A percentile compares a stretch with the other conserved stretches of the same genome.
phyloP scores from a whole-genome alignment of 2,329 filamentous ascomycete genomes.

The Aspergillus luchuensis region DNA sequence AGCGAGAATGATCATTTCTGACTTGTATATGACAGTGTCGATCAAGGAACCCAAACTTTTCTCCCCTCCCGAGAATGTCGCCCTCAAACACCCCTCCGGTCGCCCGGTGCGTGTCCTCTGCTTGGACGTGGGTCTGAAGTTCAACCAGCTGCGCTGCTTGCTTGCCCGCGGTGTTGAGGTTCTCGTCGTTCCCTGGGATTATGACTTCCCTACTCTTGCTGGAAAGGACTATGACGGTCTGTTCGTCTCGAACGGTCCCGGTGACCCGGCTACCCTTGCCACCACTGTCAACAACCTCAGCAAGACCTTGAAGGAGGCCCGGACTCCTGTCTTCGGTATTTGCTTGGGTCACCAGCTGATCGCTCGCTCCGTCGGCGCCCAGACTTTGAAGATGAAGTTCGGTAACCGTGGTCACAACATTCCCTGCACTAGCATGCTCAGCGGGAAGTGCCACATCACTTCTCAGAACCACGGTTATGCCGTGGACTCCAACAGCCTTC shows the following conservation, averaged over 20 bases:
- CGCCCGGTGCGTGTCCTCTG: constrained; percentile 84
- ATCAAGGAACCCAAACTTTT: constrained; percentile 84
- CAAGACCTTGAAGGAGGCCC: constrained; percentile 72
- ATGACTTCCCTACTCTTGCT: constrained; percentile 77
- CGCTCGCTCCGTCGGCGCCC: constrained; percentile 81
- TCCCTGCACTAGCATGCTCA: constrained; percentile 92
- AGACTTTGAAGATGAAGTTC: constrained; percentile 96
- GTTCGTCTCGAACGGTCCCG: constrained; percentile 96
- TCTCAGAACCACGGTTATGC: constrained; percentile 98
- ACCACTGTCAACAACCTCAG: constrained; percentile 76
- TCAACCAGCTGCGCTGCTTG: constrained; percentile 94
- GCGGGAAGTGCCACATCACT: constrained; percentile 96
- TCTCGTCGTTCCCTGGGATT: constrained; percentile 92
- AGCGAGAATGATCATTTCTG: not conserved
- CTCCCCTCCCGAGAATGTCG: constrained; percentile 68
- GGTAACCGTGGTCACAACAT: constrained; percentile 99
- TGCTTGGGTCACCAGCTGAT: constrained; percentile 94
- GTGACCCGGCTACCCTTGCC: constrained; percentile 85
- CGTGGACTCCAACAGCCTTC: constrained; percentile 76
- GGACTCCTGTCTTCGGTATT: constrained; percentile 91
- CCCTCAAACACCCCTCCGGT: constrained; percentile 84
- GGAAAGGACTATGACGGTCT: constrained; percentile 90
- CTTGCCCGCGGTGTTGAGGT: constrained; percentile 90
- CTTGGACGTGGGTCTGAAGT: constrained; percentile 97
- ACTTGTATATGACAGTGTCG: constrained; percentile 68